Percentiles rank a stretch among this genome's conserved stretches.
Evolutionary conservation across 140 eudicot species (phyloP).

Genomic region (Cichorium intybus): DNA sequence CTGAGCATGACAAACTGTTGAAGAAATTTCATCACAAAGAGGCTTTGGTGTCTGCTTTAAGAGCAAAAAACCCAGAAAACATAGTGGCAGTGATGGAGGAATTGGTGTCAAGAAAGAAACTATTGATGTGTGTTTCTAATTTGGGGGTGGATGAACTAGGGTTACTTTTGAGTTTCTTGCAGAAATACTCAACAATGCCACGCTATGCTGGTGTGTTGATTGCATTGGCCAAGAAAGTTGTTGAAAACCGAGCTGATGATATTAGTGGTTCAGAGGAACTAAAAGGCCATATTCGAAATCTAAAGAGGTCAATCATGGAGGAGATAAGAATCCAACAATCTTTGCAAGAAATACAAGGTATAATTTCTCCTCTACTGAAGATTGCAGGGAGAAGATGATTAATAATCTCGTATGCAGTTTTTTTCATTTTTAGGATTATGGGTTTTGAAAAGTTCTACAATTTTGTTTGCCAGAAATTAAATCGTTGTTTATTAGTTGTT

Average conservation of each 20-base stretch:
- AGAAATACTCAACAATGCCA: constrained; percentile 67
- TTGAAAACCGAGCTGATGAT: constrained; percentile 71
- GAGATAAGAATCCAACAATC: constrained; percentile 75
- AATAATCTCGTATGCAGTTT: background rate
- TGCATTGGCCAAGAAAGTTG: constrained; percentile 66
- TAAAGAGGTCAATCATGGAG: constrained; percentile 68
- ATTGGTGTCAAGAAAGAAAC: constrained; percentile 80
- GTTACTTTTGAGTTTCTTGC: constrained; percentile 61
- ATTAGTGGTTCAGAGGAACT: constrained; percentile 49
- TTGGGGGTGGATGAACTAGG: constrained; percentile 73
- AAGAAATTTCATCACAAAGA: constrained; percentile 90
- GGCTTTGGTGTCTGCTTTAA: constrained; percentile 72
- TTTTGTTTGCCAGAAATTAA: constrained; percentile 32
- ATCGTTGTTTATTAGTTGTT: constrained; percentile 15
- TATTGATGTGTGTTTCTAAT: constrained; percentile 62
- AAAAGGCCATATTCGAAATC: constrained; percentile 55
- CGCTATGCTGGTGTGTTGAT: constrained; percentile 62
- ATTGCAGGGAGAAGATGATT: constrained; percentile 68
- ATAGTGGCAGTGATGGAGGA: constrained; percentile 91
- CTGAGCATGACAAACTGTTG: constrained; percentile 76
- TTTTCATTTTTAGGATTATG: constrained; percentile 6
- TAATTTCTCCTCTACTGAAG: constrained; percentile 81
- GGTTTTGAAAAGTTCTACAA: constrained; percentile 12
- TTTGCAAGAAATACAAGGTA: constrained; percentile 90
- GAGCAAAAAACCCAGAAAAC: constrained; percentile 61